phyloP scores from a whole-genome alignment of 2,329 filamentous ascomycete species.

The Beauveria pseudobassiana region DNA sequence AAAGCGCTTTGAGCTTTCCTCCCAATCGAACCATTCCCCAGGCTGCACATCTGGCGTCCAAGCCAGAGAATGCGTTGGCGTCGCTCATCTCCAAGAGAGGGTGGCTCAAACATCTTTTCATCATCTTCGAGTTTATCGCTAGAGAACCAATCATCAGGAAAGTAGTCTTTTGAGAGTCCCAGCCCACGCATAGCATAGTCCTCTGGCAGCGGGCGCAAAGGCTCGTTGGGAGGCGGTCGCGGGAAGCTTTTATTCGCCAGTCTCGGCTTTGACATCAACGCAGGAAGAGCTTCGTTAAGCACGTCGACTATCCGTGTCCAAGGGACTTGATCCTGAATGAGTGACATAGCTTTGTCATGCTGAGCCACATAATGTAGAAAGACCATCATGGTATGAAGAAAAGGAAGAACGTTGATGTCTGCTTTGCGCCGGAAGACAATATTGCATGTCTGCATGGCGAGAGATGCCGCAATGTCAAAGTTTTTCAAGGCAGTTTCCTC shows the following conservation, averaged over 20 bases:
- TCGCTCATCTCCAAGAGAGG: slow-evolving; percentile 50
- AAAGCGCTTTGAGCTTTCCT: slow-evolving; percentile 19
- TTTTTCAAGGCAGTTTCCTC: slow-evolving; percentile 16
- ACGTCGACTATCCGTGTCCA: slow-evolving; percentile 39
- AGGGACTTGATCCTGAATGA: slow-evolving; percentile 38
- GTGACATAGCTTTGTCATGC: slow-evolving; percentile 33
- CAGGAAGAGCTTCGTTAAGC: slow-evolving; percentile 29
- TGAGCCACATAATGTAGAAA: slow-evolving; percentile 45
- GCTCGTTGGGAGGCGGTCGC: slow-evolving; percentile 31
- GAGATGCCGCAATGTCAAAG: slow-evolving; percentile 28
- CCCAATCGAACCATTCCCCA: slow-evolving; percentile 39
- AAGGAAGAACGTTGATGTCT: slow-evolving; percentile 54
- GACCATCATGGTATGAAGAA: slow-evolving; percentile 53
- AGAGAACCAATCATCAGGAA: slow-evolving; percentile 50
- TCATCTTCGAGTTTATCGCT: slow-evolving; percentile 57
- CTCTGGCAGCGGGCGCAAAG: slow-evolving; percentile 54
- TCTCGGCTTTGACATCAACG: slow-evolving; percentile 22
- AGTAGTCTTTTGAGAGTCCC: slow-evolving; percentile 52
- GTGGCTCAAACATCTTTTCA: slow-evolving; percentile 55
- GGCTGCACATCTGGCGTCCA: slow-evolving; percentile 37
- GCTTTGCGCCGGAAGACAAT: slow-evolving; percentile 44
- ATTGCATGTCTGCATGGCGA: slow-evolving; percentile 37
- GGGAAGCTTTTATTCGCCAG: slow-evolving; percentile 42
- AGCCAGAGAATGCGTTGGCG: slow-evolving; percentile 54
- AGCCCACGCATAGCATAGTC: slow-evolving; percentile 61